Evolutionary conservation across 257 asterid species (phyloP).

Genomic region (Osmanthus fragrans): DNA sequence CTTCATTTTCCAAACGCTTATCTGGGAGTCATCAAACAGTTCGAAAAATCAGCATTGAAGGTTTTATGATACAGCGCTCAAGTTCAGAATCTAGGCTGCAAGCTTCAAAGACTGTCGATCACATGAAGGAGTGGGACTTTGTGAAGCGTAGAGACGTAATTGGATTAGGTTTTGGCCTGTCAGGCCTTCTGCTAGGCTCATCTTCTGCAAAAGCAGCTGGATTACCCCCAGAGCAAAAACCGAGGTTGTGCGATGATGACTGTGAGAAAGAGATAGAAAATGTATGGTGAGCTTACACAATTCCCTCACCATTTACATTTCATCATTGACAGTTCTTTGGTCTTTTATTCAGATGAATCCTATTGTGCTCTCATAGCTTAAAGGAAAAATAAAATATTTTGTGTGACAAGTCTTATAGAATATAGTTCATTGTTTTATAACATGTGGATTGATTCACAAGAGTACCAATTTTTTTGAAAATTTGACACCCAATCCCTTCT

Average conservation of each 20-base stretch:
- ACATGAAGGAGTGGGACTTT: conserved; percentile 23
- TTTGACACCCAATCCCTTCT: neutral
- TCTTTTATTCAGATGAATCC: neutral
- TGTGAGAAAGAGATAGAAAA: conserved; percentile 94
- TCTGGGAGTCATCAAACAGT: conserved; percentile 30
- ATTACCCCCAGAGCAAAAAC: conserved; percentile 90
- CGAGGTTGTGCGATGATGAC: conserved; percentile 71
- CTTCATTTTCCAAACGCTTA: conserved; percentile 28
- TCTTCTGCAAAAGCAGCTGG: conserved; percentile 70
- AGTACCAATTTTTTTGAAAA: neutral
- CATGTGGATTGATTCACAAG: neutral
- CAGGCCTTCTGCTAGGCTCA: conserved; percentile 41
- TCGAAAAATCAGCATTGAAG: conserved; percentile 16
- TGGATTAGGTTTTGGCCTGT: conserved; percentile 34
- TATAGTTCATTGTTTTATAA: neutral
- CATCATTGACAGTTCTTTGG: neutral
- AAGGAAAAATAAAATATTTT: neutral
- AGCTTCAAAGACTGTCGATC: conserved; percentile 21
- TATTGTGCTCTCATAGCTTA: conserved; percentile 5
- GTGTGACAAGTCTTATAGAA: neutral
- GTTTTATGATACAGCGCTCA: conserved; percentile 16
- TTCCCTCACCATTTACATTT: conserved; percentile 33
- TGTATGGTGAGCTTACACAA: conserved; percentile 73
- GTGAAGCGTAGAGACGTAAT: conserved; percentile 52
- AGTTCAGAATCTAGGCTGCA: conserved; percentile 30